Percentiles rank a stretch among this genome's conserved stretches.
These are phyloP conservation scores for Phlyctochytrium arcticum DNA, from an alignment of 192 early-diverging fungal genomes.

Conservation along the genomic window DNA sequence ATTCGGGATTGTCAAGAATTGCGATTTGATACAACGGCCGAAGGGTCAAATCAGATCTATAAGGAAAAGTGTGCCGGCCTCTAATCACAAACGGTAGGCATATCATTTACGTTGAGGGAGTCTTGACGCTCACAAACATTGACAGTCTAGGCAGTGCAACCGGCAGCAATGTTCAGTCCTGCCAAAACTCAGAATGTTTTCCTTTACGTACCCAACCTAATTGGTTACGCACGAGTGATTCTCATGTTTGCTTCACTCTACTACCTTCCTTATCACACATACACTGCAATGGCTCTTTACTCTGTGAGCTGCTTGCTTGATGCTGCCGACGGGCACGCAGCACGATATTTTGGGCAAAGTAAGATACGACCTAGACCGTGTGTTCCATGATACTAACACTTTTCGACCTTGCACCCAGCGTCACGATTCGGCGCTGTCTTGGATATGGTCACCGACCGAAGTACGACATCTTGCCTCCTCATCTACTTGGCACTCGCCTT, in stretches of 20 bases:
- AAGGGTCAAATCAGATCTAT: no score
- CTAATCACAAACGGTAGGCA: no score
- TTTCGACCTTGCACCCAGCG: constrained; percentile 27
- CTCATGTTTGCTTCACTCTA: constrained; percentile 69
- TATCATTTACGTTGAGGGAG: no score
- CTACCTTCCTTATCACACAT: constrained; percentile 68
- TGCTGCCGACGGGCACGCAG: constrained; percentile 91
- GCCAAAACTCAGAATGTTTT: constrained; percentile 46
- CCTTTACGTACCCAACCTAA: constrained; percentile 76
- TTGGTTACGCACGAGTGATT: constrained; percentile 83
- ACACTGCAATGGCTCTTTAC: constrained; percentile 73
- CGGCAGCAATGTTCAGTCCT: constrained; percentile 10
- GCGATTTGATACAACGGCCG: no score
- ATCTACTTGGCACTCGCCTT: constrained; percentile 73
- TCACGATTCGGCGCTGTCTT: constrained; percentile 91
- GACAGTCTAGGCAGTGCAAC: no score
- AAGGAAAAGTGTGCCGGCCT: no score
- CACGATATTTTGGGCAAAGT: constrained; percentile 91
- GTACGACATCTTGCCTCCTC: constrained; percentile 88
- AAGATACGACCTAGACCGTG: constrained; percentile 12
- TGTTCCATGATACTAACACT: background rate
- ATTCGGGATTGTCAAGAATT: no score
- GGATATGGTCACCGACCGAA: constrained; percentile 98
- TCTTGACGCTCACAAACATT: no score
- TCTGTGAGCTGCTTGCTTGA: constrained; percentile 87